These are phyloP conservation scores for Cyberlindnera xylosilytica DNA, from an alignment of 805 yeast genomes.

Conservation along the genomic window DNA sequence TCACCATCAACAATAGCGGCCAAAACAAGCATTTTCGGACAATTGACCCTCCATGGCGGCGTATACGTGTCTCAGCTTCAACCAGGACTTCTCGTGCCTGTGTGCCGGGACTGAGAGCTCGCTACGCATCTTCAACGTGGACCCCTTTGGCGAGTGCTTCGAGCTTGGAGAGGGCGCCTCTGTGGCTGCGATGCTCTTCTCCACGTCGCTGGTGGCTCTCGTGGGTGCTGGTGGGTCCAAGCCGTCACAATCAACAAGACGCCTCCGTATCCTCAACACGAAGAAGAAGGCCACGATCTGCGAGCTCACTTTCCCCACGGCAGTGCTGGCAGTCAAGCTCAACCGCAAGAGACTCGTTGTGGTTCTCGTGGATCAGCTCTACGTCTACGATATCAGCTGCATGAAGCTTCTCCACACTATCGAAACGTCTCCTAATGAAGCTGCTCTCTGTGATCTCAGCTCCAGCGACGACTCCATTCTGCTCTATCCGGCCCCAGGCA, in stretches of 20 bases:
- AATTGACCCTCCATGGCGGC: background rate
- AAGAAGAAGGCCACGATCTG: slow-evolving; percentile 73
- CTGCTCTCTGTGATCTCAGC: slow-evolving; percentile 30
- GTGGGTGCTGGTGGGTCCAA: slow-evolving; percentile 71
- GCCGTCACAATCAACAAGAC: slow-evolving; percentile 56
- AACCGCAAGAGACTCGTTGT: slow-evolving; percentile 82
- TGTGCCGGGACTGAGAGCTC: slow-evolving; percentile 67
- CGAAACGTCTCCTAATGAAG: slow-evolving; percentile 49
- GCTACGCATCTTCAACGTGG: slow-evolving; percentile 79
- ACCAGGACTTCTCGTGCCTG: slow-evolving; percentile 82
- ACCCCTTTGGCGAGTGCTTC: slow-evolving; percentile 78
- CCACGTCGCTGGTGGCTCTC: slow-evolving; percentile 81
- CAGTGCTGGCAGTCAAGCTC: slow-evolving; percentile 67
- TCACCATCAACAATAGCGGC: too few species aligned
- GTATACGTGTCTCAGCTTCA: slow-evolving; percentile 28
- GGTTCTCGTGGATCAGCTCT: slow-evolving; percentile 74
- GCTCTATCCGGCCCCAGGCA: slow-evolving; percentile 51
- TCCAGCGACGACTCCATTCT: slow-evolving; percentile 47
- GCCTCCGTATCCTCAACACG: slow-evolving; percentile 65
- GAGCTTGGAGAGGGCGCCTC: slow-evolving; percentile 43
- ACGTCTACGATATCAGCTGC: slow-evolving; percentile 85
- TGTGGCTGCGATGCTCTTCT: slow-evolving; percentile 84
- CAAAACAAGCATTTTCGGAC: too few species aligned
- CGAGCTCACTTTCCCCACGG: slow-evolving; percentile 81
- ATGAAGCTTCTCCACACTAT: slow-evolving; percentile 76